Base-by-base conservation (phyloP, 345 rosid species). In the Camelina neglecta region DNA sequence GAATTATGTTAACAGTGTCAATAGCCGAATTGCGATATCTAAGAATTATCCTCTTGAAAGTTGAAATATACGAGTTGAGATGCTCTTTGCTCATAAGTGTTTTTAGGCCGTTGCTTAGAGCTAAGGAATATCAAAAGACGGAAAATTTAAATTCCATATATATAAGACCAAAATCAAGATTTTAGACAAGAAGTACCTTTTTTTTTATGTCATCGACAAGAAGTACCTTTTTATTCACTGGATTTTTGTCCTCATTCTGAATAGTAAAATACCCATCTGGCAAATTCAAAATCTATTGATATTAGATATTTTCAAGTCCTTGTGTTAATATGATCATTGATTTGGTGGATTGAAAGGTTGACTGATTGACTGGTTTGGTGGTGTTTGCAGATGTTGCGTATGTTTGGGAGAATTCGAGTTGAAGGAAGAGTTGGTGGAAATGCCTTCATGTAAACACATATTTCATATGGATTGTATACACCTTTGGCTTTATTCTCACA, bases 371-470 rank as follows among this genome's bases (percentile, higher is more conserved):
- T 71, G 49, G 7, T 60, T 53, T 33, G 20, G 50, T 29, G 29
- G 26, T 16, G 15, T 9, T 7, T 51, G 78, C 83, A 93, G 98
- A 75, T 94, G 98, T 45, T 90, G 97, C 75, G 96, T 94, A 26
- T 94, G 98, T 82, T 81, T 94, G 80, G 98, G 96, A 38, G 98
- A 94, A 58, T 94, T 84, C 41, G 96, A 90, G 82, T 80, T 94
- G 67, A 80, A 90, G 76, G 98, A 92, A 79, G 91, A 90, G 81
- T 60, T 92, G 83, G 86, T 88, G 49, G 96, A 92, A 79, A 82
- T 92, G 74, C 97, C 98, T 63, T 83, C 77, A 38, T 92, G 98
- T 78, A 89, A 86, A 75, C 98, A 94, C 78, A 88, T 94, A 58
- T 92, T 94, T 73, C 98, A 94, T 72, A 75, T 80, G 2, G 89